Conservation (phyloP, 2,329 filamentous ascomycete genomes). For the Botryotinia globosa region DNA sequence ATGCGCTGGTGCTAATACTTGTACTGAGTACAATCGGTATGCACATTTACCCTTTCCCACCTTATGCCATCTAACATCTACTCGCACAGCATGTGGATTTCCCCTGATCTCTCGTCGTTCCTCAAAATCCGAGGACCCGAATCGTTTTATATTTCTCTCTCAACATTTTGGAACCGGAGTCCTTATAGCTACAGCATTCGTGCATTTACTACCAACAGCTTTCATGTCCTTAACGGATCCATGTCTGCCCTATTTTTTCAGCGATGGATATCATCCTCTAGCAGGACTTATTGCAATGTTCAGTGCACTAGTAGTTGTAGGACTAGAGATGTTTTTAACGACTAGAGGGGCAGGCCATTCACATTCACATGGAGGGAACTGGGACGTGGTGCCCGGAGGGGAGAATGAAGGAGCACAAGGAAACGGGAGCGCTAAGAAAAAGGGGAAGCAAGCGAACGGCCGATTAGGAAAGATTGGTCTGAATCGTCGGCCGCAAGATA, state of each 20-base stretch:
- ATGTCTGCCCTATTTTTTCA: constrained; percentile 77
- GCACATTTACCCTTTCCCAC: constrained; percentile 13
- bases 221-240: constrained; percentile 59
- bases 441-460: constrained; percentile 31
- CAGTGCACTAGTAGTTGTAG: constrained; percentile 77
- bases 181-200: constrained; percentile 81
- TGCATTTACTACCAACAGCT: constrained; percentile 63
- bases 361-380: constrained; percentile 49
- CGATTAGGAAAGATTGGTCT: constrained; percentile 34
- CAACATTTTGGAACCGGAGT: constrained; percentile 79
- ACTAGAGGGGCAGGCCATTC: constrained; percentile 62
- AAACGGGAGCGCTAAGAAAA: constrained; percentile 25
- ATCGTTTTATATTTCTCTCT: constrained; percentile 51
- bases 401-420: constrained; percentile 45
- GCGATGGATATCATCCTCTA: constrained; percentile 72
- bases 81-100: constrained; percentile 37
- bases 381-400: constrained; percentile 32
- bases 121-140: constrained; percentile 31
- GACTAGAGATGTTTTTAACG: constrained; percentile 85
- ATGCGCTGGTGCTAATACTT: constrained; percentile 57
- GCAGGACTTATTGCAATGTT: constrained; percentile 80
- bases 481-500: constrained; percentile 47
- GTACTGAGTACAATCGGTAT: constrained; percentile 51
- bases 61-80: constrained; percentile 8
- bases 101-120: constrained; percentile 37